Evolutionary conservation across 2,329 filamentous ascomycete species (phyloP), one percentile per base, ranked within the genome.

Genomic region (Fusarium dimerum): DNA sequence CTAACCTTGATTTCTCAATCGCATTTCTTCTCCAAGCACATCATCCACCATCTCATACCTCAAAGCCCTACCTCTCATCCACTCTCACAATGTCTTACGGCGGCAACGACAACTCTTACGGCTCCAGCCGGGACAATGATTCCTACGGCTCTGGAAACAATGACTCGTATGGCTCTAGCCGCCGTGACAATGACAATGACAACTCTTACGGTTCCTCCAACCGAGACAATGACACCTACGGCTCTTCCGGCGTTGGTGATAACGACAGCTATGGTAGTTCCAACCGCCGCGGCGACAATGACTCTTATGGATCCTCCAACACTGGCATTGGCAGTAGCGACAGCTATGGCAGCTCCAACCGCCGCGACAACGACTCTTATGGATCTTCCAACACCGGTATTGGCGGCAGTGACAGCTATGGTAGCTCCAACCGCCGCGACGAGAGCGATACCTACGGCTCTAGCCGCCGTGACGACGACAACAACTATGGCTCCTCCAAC

Each of bases 61-160:
- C 47, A 15, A 26, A 49, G n/a, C 20, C 20, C 20, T 46, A 18
- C n/a, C n/a, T 36, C 47, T 13, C 15, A 45, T 40, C 48, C 47
- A 54, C 41, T 34, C 44, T 57, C 61, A 73, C 34, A 49, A 77
- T 80, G 78, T 80, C 77, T 73, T 78, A 75, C 73, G 68, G 71
- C 64, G 67, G 72, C 57, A 72, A 76, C 71, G 69, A 70, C 52
- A 57, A 63, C 66, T 68, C 67, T 54, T 67, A 64, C 49, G 61
- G 60, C 56, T 36, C 32, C 26, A 13, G 32, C 32, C 32, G 32
- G 10, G 32, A 26, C 12, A 46, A 46, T 15, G 45, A 40, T 16
- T 39, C 45, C 11, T 47, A 47, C 29, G 49, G 44, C 15, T 58
- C 55, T 7, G 10, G 44, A 5, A 34, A 51, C 16, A 20, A 52